Conservation (phyloP, 2,329 filamentous ascomycete genomes). For the Trichophyton schoenleinii region DNA sequence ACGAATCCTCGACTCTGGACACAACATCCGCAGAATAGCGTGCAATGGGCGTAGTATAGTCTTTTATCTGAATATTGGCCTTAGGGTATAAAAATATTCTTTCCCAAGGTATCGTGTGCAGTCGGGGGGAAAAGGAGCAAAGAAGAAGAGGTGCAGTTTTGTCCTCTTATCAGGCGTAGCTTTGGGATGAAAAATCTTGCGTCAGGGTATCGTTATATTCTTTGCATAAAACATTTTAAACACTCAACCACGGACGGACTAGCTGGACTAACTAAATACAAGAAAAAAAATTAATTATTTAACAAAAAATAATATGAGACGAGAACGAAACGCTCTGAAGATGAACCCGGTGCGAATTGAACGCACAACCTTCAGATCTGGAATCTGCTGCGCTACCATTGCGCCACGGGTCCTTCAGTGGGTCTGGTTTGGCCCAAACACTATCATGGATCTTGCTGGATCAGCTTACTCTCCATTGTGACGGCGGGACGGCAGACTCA, state of each 20-base stretch:
- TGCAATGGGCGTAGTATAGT: conserved; percentile 6
- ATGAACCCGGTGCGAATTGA: conserved; percentile 13
- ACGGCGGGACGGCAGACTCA: too few relatives aligned
- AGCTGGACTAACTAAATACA: too few relatives aligned
- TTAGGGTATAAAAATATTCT: too few relatives aligned
- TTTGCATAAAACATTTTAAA: too few relatives aligned
- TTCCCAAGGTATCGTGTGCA: too few relatives aligned
- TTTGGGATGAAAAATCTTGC: too few relatives aligned
- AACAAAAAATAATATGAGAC: not conserved
- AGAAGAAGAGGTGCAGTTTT: too few relatives aligned
- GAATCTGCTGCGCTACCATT: conserved; percentile 14
- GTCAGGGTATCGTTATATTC: too few relatives aligned
- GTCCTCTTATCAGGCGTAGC: too few relatives aligned
- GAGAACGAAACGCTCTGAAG: not conserved
- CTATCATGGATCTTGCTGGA: not conserved
- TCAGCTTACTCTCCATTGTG: not conserved
- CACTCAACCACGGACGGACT: too few relatives aligned
- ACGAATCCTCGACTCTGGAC: not conserved
- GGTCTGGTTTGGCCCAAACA: not conserved
- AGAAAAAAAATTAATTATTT: not conserved
- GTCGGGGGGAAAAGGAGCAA: too few relatives aligned
- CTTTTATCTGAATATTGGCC: not conserved
- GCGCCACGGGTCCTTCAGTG: conserved; percentile 10
- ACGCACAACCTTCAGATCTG: conserved; percentile 13
- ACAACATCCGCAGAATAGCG: conserved; percentile 2